Conservation (phyloP, 1,139 yeast genomes). For the Suhomyces terraborum region DNA sequence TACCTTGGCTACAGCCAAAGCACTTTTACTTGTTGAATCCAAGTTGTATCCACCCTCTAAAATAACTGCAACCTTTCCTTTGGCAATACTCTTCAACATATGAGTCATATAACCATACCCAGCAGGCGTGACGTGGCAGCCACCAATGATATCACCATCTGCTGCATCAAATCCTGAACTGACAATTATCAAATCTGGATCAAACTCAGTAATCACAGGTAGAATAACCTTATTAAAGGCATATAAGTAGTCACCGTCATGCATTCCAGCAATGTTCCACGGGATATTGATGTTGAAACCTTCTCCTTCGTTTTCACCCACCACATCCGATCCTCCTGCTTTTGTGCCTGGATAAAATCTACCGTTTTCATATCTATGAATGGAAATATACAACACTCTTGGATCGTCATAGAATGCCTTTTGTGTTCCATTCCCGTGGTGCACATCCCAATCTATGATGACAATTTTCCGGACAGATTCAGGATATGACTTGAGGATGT, state of each 20-base stretch:
- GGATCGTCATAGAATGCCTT: conserved; percentile 88
- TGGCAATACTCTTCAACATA: conserved; percentile 80
- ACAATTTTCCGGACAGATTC: conserved; percentile 84
- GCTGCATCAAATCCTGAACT: conserved; percentile 99
- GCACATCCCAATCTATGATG: conserved; percentile 96
- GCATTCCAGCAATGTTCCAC: conserved; percentile 92
- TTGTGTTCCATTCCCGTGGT: conserved; percentile 98
- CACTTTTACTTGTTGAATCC: conserved; percentile 87
- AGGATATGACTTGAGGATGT: conserved; percentile 78
- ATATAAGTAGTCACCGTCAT: conserved; percentile 93
- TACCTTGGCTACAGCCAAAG: conserved; percentile 89
- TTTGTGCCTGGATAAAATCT: conserved; percentile 92
- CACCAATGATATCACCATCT: conserved; percentile 97
- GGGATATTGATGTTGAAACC: conserved; percentile 91
- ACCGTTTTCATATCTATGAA: conserved; percentile 92
- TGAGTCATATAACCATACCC: conserved; percentile 98
- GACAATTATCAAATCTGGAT: conserved; percentile 89
- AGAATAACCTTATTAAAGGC: conserved; percentile 87
- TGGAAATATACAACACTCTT: conserved; percentile 82
- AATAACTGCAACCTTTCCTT: conserved; percentile 85
- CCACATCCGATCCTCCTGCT: conserved; percentile 73
- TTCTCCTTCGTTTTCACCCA: conserved; percentile 83
- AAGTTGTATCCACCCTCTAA: conserved; percentile 96
- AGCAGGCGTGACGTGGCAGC: conserved; percentile 92
- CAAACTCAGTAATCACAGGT: conserved; percentile 87